Evolutionary conservation across 352 stramenopile genomes (phyloP).

Genomic region (Phytopythium oedochilum): DNA sequence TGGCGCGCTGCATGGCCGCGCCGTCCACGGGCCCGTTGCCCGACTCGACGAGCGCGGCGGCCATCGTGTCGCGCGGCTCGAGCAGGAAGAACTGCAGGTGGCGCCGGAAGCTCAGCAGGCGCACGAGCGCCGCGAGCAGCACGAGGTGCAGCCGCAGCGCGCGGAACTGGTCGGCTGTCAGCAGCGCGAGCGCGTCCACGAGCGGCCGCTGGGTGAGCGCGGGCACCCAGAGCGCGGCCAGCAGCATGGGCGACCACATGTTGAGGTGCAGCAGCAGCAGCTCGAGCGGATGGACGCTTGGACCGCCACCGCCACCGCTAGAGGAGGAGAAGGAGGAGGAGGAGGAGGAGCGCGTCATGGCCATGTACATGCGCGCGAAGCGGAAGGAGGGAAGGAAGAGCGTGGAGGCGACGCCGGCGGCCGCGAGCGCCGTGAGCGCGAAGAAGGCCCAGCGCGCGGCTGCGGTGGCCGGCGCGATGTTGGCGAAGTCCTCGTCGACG

Average conservation of each 20-base stretch:
- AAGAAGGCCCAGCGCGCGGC: slow-evolving; percentile 26
- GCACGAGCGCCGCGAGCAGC: slow-evolving; percentile 37
- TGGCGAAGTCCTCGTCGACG: slow-evolving; percentile 49
- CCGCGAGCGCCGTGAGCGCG: slow-evolving; percentile 27
- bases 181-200: slow-evolving; percentile 33
- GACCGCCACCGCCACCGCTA: neutral
- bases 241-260: slow-evolving; percentile 56
- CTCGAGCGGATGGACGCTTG: slow-evolving; percentile 1
- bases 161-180: slow-evolving; percentile 58
- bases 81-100: slow-evolving; percentile 79
- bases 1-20: slow-evolving; percentile 54
- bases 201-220: slow-evolving; percentile 38
- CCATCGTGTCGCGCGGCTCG: slow-evolving; percentile 66
- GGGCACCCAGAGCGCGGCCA: slow-evolving; percentile 51
- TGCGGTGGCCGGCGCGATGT: slow-evolving; percentile 27
- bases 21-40: slow-evolving; percentile 51
- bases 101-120: slow-evolving; percentile 47
- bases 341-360: slow-evolving; percentile 49
- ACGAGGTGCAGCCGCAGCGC: slow-evolving; percentile 46
- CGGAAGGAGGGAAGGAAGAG: slow-evolving; percentile 68
- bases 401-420: slow-evolving; percentile 54
- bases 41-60: slow-evolving; percentile 41
- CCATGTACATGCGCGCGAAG: slow-evolving; percentile 76
- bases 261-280: slow-evolving; percentile 61
- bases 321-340: too few relatives aligned